Base-by-base conservation (phyloP, 2,329 filamentous ascomycete genomes). In the Venturia aucupariae region DNA sequence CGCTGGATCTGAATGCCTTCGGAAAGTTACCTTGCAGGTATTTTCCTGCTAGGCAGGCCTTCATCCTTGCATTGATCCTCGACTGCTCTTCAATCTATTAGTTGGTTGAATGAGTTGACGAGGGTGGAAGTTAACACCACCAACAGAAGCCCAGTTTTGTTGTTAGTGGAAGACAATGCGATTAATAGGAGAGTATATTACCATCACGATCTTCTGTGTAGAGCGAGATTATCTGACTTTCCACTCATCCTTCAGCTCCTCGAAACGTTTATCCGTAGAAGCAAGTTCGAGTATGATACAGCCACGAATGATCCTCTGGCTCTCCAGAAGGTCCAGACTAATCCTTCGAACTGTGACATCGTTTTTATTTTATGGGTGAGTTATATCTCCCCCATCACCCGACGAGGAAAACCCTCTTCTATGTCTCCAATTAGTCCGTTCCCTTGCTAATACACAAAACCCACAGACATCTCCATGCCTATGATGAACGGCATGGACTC, bases 401-500 rank as follows among this genome's bases (percentile, higher is more conserved):
- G n/a, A n/a, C n/a, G n/a, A n/a, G n/a, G n/a, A n/a, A n/a, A n/a
- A n/a, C n/a, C n/a, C n/a, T n/a, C n/a, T n/a, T n/a, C n/a, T n/a
- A n/a, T n/a, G n/a, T n/a, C n/a, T n/a, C n/a, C n/a, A n/a, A n/a
- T n/a, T n/a, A n/a, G n/a, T n/a, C n/a, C n/a, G n/a, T n/a, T n/a
- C n/a, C n/a, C n/a, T n/a, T n/a, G n/a, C n/a, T n/a, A n/a, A n/a
- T n/a, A n/a, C n/a, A n/a, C 55, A 13, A n/a, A 10, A 17, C 11
- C 3, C 19, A 68, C 68, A 65, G 69, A 70, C 60, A 75, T 76
- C 62, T 75, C 76, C 64, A 77, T 77, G 75, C 75, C 75, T 0
- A 71, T 75, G 24, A 77, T 77, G 75, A 74, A 76, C 65, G 75
- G 75, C 4, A 59, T 77, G 22, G 71, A 72, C 41, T 75, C 73